phyloP scores from a whole-genome alignment of 2,329 filamentous ascomycete species.

The Penicillium thymicola region DNA sequence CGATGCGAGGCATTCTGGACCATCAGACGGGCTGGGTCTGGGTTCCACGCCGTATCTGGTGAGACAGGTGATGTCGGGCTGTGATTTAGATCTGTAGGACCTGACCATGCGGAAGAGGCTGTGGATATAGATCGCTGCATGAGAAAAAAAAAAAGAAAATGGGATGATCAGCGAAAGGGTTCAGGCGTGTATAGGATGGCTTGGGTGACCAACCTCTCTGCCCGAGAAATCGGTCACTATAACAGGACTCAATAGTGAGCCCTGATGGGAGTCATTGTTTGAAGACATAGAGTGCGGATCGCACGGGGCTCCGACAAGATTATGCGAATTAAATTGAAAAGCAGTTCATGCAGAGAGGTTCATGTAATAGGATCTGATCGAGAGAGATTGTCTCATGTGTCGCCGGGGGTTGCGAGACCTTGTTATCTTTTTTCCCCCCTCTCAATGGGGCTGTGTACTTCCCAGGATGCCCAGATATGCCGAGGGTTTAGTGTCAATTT shows the following conservation, averaged over 20 bases:
- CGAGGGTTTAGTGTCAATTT: not conserved
- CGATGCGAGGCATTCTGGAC: slow-evolving; percentile 31
- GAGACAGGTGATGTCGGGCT: slow-evolving; percentile 21
- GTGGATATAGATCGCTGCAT: slow-evolving; percentile 19
- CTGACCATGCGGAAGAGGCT: slow-evolving; percentile 18
- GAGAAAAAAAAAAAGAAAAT: not conserved
- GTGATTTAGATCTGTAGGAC: slow-evolving; percentile 19
- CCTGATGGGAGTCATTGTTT: slow-evolving; percentile 9
- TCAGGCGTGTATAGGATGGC: not conserved
- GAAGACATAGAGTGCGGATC: not conserved
- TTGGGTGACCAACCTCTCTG: slow-evolving; percentile 18
- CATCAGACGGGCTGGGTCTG: slow-evolving; percentile 23
- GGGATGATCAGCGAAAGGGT: not conserved
- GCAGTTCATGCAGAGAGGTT: not conserved
- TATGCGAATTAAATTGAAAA: not conserved
- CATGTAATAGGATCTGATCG: not conserved
- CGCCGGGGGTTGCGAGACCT: not conserved
- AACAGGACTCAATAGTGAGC: slow-evolving; percentile 16
- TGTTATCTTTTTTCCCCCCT: slow-evolving; percentile 7
- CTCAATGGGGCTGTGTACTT: slow-evolving; percentile 16
- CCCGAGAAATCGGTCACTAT: slow-evolving; percentile 13
- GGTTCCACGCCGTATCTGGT: slow-evolving; percentile 24
- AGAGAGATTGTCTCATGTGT: not conserved
- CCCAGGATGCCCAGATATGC: slow-evolving; percentile 15
- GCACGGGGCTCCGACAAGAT: not conserved